Percentiles rank a stretch among this genome's conserved stretches.
These are phyloP conservation scores for Emergomyces pasteurianus DNA, from an alignment of 2,329 filamentous ascomycete species.

Conservation along the genomic window DNA sequence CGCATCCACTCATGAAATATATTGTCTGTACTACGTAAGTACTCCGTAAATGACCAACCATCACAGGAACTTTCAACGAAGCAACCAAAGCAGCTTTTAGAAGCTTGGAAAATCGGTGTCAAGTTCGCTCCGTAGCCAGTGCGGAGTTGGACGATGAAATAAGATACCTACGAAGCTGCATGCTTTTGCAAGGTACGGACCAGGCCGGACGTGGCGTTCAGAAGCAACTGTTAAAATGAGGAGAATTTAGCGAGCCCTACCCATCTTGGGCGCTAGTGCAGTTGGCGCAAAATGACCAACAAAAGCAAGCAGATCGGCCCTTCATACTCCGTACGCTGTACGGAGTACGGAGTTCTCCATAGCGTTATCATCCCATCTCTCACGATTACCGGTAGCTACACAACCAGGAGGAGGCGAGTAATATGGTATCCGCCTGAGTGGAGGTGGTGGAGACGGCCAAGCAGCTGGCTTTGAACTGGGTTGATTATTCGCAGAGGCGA, in stretches of 20 bases:
- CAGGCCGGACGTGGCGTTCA: neutral
- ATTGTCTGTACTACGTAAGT: too few species aligned
- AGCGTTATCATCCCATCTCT: neutral
- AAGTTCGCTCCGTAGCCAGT: too few species aligned
- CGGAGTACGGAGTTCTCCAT: too few species aligned
- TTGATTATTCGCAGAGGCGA: neutral
- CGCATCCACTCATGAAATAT: too few species aligned
- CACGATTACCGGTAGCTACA: too few species aligned
- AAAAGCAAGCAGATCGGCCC: too few species aligned
- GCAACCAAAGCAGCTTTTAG: neutral
- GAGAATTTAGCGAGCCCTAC: neutral
- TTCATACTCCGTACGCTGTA: too few species aligned
- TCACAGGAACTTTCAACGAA: neutral
- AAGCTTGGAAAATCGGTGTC: neutral
- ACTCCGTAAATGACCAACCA: too few species aligned
- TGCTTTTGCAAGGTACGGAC: neutral
- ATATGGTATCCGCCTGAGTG: neutral
- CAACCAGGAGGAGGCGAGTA: neutral
- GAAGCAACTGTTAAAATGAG: neutral
- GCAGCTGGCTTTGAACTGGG: neutral
- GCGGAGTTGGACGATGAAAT: too few species aligned
- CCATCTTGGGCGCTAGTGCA: neutral
- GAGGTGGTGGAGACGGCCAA: neutral
- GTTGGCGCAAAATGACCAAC: neutral
- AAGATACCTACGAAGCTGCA: too few species aligned